Base-by-base conservation (phyloP, 1,139 yeast genomes). In the Saccharomyces hybrid region DNA sequence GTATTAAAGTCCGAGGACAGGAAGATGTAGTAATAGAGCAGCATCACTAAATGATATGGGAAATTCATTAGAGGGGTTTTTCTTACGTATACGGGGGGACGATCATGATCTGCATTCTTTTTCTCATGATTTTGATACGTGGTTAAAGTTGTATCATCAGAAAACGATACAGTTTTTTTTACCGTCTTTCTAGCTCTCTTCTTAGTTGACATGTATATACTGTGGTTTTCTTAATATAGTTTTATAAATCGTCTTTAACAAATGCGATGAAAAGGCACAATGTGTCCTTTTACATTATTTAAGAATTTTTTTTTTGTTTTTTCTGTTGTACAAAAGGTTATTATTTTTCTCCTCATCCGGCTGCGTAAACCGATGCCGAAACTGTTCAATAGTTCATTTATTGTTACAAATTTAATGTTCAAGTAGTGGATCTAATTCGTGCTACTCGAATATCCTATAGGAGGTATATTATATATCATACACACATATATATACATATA, bases 11-110 rank as follows among this genome's bases (percentile, higher is more conserved):
- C 53, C 3, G 60, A 53, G 0, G 67, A 62, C 5, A 64, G 51
- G 11, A 70, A 61, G 57, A 76, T 73, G 71, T 78, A 74, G 23
- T 74, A 74, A 47, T 65, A 68, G 26, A 78, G 58, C 9, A 80
- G 63, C 2, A 74, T 53, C 1, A 78, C 60, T 26, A 78, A 64
- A 67, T 83, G 88, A 59, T 76, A 67, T 3, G 88, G 88, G 3
- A 81, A 58, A 0, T 73, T 64, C 11, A 62, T 52, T n/a, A 69
- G 31, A 8, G 44, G 44, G 9, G 73, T 67, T 50, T 68, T 65
- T 41, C 71, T 66, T 42, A 72, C 66, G 47, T 62, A 65, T 6
- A 69, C 70, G 32, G 71, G 68, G 31, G 69, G 67, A 57, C 70
- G 56, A 56, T 62, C 59, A 50, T 62, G 60, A 48, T 61, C 63